Conservation (phyloP, 179 eudicot genomes). For the Spinacia oleracea region DNA sequence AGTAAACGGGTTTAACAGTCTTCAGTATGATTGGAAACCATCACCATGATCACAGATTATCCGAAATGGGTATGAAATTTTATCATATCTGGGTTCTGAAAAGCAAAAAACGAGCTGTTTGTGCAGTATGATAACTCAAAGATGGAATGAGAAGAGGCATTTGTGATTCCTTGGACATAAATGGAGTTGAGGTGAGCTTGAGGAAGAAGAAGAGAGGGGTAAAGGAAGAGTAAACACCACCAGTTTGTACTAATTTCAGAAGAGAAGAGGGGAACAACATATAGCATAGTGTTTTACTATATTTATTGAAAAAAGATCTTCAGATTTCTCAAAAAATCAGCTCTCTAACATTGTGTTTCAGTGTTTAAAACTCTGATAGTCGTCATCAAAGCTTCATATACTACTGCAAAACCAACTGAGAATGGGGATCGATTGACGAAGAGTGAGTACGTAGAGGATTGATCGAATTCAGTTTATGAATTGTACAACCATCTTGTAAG, state of each 20-base stretch:
- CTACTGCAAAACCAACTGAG: conserved; percentile 16
- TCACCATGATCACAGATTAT: conserved; percentile 46
- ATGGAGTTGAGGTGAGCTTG: conserved; percentile 20
- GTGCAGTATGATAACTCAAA: conserved; percentile 20
- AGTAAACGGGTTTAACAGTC: conserved; percentile 66
- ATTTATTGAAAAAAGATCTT: conserved; percentile 20
- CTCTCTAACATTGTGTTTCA: conserved; percentile 23
- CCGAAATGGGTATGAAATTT: conserved; percentile 13
- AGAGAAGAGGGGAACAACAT: conserved; percentile 36
- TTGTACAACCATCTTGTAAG: conserved; percentile 18
- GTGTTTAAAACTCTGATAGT: neutral
- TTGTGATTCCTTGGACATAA: conserved; percentile 23
- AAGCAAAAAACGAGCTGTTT: conserved; percentile 21
- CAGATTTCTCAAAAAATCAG: conserved; percentile 23
- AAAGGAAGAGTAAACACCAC: conserved; percentile 12
- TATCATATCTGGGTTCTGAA: neutral
- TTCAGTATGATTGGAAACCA: conserved; percentile 89
- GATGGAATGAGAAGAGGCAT: conserved; percentile 25
- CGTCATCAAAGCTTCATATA: conserved; percentile 21
- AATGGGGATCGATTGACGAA: conserved; percentile 13
- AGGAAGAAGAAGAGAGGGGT: neutral
- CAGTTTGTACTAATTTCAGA: conserved; percentile 44
- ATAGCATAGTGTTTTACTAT: conserved; percentile 38
- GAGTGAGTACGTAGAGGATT: conserved; percentile 18
- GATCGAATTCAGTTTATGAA: conserved; percentile 11